Base-by-base conservation (phyloP, 2,329 filamentous ascomycete species). In the Setomelanomma holmii region DNA sequence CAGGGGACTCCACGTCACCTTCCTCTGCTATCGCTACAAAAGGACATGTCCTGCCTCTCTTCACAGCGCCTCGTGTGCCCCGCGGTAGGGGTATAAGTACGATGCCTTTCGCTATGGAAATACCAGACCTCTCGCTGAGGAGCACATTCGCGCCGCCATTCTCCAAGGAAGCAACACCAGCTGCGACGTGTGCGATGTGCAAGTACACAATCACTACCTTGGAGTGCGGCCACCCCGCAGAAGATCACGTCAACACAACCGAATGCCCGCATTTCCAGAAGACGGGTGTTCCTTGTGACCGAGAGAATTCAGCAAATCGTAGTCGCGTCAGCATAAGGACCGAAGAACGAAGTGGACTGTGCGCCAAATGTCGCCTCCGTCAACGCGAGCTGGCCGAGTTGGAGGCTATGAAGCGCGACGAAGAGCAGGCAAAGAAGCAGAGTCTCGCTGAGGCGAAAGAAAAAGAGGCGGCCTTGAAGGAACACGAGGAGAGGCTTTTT, bases 181-280 rank as follows among this genome's bases (percentile, higher is more conserved):
- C 34, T 34, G 33, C 45, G 10, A 21, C 46, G 5, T 43, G 33
- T 30, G 7, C 45, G 17, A 68, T 67, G 64, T 68, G 66, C 48
- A 58, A 53, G 21, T 67, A 61, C 35, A 65, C 60, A 30, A 42
- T 64, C 42, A 34, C 55, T 38, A 41, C 51, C 39, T 50, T 56
- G 16, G 61, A 67, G 17, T 66, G 64, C 43, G 61, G 61, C 6
- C 64, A 68, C 23, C 49, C 52, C 8, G 43, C 42, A 7, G 47
- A 58, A 36, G 64, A 68, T 24, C 51, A 63, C 23, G 58, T 62
- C 22, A 58, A 63, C 33, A 54, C 55, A 24, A 36, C 40, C 27
- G 44, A 46, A 17, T 66, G 64, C 51, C 36, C 48, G 35, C 54
- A 63, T 19, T 64, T 55, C 22, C 38, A 54, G 19, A 43, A 42